Conservation (phyloP, 352 stramenopile species). For the Phytophthora fragariae region DNA sequence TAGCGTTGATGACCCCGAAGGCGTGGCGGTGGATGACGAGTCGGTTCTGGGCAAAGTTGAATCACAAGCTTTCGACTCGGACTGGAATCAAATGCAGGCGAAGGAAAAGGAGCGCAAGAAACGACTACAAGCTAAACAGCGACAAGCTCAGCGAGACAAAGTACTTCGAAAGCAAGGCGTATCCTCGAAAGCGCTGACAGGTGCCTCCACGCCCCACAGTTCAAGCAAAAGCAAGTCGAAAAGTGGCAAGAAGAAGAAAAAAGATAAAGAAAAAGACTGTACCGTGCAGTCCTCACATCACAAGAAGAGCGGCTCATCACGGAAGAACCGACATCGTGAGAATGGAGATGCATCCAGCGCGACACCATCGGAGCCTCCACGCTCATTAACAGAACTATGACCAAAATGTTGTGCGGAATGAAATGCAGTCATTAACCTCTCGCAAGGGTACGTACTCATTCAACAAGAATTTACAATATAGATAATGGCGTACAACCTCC, state of each 20-base stretch:
- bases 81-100: constrained; percentile 80
- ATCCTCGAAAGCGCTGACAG: constrained; percentile 34
- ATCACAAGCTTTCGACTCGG: constrained; percentile 49
- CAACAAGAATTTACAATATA: constrained; percentile 39
- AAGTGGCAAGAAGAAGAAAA: constrained; percentile 60
- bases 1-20: constrained; percentile 28
- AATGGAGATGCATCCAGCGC: constrained; percentile 16
- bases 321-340: constrained; percentile 43
- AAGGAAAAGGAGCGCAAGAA: constrained; percentile 81
- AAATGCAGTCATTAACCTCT: neutral
- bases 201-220: constrained; percentile 12
- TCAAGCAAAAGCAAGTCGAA: constrained; percentile 40
- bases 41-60: constrained; percentile 29
- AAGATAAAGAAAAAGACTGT: constrained; percentile 32
- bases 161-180: constrained; percentile 66
- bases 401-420: constrained; percentile 8
- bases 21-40: constrained; percentile 14
- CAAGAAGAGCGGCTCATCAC: constrained; percentile 49
- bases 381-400: constrained; percentile 53
- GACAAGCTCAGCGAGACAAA: constrained; percentile 82
- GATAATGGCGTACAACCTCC: constrained; percentile 22
- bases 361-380: constrained; percentile 25
- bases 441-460: constrained; percentile 1
- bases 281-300: constrained; percentile 18
- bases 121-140: constrained; percentile 72